Evolutionary conservation across 345 rosid genomes (phyloP).

Genomic region (Sisymbrium altissimum): DNA sequence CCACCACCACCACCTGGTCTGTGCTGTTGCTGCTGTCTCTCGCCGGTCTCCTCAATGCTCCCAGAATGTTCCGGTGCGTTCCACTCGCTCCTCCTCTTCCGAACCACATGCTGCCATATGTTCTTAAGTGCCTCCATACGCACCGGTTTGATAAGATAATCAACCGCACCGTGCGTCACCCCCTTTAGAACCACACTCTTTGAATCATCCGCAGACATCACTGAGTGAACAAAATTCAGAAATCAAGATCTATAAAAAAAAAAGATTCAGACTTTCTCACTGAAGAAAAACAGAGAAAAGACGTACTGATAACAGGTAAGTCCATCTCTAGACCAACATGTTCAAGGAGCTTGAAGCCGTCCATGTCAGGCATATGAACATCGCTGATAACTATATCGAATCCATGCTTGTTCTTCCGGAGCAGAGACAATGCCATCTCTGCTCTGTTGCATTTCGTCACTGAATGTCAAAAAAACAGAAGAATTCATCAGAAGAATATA

Average conservation of each 20-base stretch:
- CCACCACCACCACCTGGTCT: conserved; percentile 38
- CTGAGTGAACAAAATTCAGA: conserved; percentile 28
- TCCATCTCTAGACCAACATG: conserved; percentile 74
- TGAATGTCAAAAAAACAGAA: conserved; percentile 31
- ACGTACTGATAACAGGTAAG: conserved; percentile 86
- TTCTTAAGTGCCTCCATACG: conserved; percentile 74
- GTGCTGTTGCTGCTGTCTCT: conserved; percentile 41
- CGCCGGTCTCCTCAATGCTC: conserved; percentile 43
- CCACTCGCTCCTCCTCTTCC: conserved; percentile 58
- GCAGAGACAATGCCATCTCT: conserved; percentile 58
- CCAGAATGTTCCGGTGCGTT: conserved; percentile 56
- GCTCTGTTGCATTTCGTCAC: conserved; percentile 91
- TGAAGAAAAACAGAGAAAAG: neutral
- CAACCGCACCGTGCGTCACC: conserved; percentile 83
- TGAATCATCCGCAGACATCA: conserved; percentile 92
- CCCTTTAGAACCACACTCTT: conserved; percentile 66
- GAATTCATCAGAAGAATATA: neutral
- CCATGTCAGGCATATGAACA: conserved; percentile 94
- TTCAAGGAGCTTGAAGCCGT: conserved; percentile 81
- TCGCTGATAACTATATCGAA: conserved; percentile 86
- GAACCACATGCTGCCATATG: conserved; percentile 84
- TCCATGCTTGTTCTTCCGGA: conserved; percentile 46
- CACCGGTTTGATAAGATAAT: conserved; percentile 77
- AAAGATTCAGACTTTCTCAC: neutral
- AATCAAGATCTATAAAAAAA: neutral